Base-by-base conservation (phyloP, 2,329 filamentous ascomycete genomes). In the Reticulascus tulasneorum region DNA sequence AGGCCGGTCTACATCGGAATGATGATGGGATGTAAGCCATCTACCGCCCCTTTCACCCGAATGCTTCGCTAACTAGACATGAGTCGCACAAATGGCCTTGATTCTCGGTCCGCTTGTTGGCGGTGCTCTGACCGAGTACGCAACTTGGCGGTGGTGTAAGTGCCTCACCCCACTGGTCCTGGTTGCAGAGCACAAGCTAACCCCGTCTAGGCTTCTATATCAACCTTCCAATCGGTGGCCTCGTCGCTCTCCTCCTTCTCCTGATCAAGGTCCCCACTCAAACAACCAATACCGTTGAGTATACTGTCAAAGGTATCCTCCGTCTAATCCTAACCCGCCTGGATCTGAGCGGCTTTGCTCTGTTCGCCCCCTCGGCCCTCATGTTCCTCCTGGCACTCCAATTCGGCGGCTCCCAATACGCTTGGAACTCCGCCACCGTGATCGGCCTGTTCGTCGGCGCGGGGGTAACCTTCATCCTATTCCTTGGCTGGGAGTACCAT, bases 61-160 rank as follows among this genome's bases (percentile, higher is more conserved):
- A n/a, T n/a, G n/a, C n/a, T n/a, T n/a, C n/a, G n/a, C n/a, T n/a
- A n/a, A n/a, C n/a, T 22, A 23, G 20, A 32, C 11, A 2, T 4
- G 8, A 11, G 15, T 60, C 19, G 52, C 56, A 5, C 66, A 70
- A 29, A 47, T 75, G 9, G 70, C 68, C 2, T 48, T 69, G 12
- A 59, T 65, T 1, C 37, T 59, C 1, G 75, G 73, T 0, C 72
- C 73, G 2, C 46, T 77, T 7, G 47, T 72, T 16, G 69, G 69
- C 15, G 63, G 68, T 36, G 49, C 54, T 13, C 56, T 67, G 10
- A 64, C 61, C 1, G 44, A 54, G 6, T 55, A 59, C 25, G 39
- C 51, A 1, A 59, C 56, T 0, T 71, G 66, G 67, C 51, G 66
- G 15, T 68, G 65, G 64, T 27, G 20, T n/a, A n/a, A n/a, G n/a